Conservation (phyloP, 2,329 filamentous ascomycete genomes). For the Daldinia eschscholtzii region DNA sequence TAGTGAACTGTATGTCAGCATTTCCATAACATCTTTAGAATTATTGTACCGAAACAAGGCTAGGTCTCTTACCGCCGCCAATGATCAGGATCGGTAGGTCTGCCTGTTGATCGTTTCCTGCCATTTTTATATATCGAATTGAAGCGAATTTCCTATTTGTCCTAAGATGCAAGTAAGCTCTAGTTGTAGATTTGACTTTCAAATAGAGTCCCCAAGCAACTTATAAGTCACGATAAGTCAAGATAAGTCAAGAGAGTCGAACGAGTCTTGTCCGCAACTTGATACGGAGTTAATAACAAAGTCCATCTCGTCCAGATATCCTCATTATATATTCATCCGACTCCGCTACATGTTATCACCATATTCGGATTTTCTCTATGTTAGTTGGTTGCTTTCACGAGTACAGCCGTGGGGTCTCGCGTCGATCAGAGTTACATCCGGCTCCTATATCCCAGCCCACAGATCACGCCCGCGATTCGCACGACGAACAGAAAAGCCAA, state of each 20-base stretch:
- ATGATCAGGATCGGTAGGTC: constrained; percentile 48
- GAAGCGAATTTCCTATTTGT: neutral
- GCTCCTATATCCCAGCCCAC: neutral
- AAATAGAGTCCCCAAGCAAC: neutral
- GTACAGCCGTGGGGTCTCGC: neutral
- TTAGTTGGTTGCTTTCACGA: neutral
- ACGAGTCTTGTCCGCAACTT: neutral
- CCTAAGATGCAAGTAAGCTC: neutral
- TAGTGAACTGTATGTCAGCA: constrained; percentile 28
- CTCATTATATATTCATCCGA: constrained; percentile 5
- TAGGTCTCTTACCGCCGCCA: constrained; percentile 43
- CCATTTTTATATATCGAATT: constrained; percentile 28
- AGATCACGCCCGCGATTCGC: neutral
- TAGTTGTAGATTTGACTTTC: neutral
- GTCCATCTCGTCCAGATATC: constrained; percentile 2
- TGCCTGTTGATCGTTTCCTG: constrained; percentile 15
- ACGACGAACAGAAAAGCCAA: neutral
- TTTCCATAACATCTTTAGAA: neutral
- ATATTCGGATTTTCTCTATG: neutral
- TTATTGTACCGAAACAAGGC: neutral
- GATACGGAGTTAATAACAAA: neutral
- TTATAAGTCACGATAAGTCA: neutral
- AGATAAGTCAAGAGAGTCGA: neutral
- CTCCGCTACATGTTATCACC: neutral
- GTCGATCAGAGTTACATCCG: constrained; percentile 2